phyloP scores from a whole-genome alignment of 192 early-diverging fungal genomes.

The Backusella tarrabulga region DNA sequence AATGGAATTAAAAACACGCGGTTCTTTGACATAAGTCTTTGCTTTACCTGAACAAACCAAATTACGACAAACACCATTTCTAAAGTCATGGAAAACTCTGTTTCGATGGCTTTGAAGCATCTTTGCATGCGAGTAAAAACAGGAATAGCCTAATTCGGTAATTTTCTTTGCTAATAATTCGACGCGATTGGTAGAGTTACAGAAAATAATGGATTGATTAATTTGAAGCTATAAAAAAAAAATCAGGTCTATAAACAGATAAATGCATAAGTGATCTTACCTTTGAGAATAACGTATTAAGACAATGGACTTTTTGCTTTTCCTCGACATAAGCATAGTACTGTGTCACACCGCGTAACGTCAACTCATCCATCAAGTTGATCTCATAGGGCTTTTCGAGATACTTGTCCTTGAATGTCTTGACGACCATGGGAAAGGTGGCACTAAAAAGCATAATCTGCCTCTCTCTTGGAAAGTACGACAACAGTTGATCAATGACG shows the following conservation, averaged over 20 bases:
- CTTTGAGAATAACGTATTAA: slow-evolving; percentile 92
- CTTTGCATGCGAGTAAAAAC: slow-evolving; percentile 98
- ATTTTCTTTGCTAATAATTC: slow-evolving; percentile 99
- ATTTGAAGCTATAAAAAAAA: slow-evolving; percentile 76
- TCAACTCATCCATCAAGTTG: slow-evolving; percentile 99
- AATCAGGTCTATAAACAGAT: not conserved
- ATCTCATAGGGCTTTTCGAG: slow-evolving; percentile 97
- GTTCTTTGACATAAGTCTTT: not conserved
- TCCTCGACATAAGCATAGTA: slow-evolving; percentile 99
- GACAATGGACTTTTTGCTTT: slow-evolving; percentile 96
- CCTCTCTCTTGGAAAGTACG: slow-evolving; percentile 81
- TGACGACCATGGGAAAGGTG: slow-evolving; percentile 98
- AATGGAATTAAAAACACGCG: too few species aligned
- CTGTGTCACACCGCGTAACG: slow-evolving; percentile 96
- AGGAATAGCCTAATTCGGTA: slow-evolving; percentile 98
- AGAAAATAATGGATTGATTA: slow-evolving; percentile 99
- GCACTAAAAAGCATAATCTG: slow-evolving; percentile 98
- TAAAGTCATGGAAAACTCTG: slow-evolving; percentile 99
- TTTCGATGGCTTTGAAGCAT: slow-evolving; percentile 99
- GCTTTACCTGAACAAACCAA: slow-evolving; percentile 88
- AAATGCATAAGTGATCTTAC: not conserved
- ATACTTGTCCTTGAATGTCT: slow-evolving; percentile 96
- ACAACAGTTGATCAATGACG: slow-evolving; percentile 95
- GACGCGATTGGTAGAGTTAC: slow-evolving; percentile 98
- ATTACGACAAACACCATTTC: slow-evolving; percentile 96